Percentiles rank a stretch among this genome's conserved stretches.
Conservation (phyloP, 495 filamentous ascomycete genomes). For the Lentithecium fluviatile region DNA sequence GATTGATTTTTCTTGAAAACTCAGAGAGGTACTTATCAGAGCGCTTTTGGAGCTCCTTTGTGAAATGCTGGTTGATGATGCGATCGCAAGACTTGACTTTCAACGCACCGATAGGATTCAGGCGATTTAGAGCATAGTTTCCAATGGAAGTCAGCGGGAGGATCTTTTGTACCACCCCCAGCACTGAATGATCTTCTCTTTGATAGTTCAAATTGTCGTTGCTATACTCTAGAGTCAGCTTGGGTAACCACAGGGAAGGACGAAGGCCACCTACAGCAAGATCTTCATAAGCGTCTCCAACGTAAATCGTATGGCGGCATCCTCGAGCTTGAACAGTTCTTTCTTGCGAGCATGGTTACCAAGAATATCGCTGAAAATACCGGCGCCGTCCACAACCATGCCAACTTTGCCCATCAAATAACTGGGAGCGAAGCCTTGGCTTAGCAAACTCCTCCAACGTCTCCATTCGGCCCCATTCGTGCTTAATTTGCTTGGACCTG, state of each 20-base stretch:
- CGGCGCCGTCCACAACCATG: background rate
- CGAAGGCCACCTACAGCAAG: slow-evolving; percentile 3
- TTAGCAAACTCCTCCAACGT: slow-evolving; percentile 4
- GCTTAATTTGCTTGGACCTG: background rate
- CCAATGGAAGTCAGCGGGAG: background rate
- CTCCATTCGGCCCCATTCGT: slow-evolving; percentile 9
- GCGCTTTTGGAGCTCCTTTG: background rate
- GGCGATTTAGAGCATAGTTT: background rate
- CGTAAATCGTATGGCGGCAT: background rate
- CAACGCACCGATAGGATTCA: background rate
- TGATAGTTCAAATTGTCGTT: background rate
- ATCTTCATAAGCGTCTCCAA: slow-evolving; percentile 4
- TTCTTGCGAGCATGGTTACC: background rate
- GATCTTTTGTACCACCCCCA: background rate
- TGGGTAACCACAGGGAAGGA: background rate
- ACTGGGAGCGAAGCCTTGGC: slow-evolving; percentile 5
- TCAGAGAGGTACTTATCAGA: background rate
- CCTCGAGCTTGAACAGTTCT: slow-evolving; percentile 1
- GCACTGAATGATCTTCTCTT: background rate
- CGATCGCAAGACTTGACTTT: background rate
- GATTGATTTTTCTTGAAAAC: background rate
- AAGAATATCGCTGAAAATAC: slow-evolving; percentile 1
- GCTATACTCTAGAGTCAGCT: background rate
- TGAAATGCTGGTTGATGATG: background rate
- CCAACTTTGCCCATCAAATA: slow-evolving; percentile 1